Conservation (phyloP, 768 basidiomycete genomes). For the Galerina sulciceps region DNA sequence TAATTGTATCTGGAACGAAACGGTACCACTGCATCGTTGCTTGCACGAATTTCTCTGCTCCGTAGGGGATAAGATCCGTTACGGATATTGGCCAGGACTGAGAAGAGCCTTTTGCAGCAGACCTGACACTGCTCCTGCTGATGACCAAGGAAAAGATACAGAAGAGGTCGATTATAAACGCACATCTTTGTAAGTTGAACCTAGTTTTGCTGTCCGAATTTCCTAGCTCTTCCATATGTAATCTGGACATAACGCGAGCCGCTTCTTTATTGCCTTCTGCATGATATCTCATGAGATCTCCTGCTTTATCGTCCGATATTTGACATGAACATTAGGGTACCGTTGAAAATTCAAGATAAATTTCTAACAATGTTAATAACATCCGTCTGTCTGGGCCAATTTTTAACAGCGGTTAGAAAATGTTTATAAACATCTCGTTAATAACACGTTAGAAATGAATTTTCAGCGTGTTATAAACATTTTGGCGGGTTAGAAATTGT, state of each 20-base stretch:
- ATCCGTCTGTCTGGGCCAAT: too few relatives aligned
- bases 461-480: too few relatives aligned
- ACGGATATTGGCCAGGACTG: background rate
- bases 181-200: background rate
- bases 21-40: constrained; percentile 9
- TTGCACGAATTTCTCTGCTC: constrained; percentile 6
- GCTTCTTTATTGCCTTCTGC: background rate
- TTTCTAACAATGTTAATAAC: too few relatives aligned
- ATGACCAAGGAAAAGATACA: background rate
- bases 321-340: too few relatives aligned
- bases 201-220: background rate
- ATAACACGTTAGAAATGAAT: too few relatives aligned
- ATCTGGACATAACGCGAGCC: background rate
- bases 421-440: too few relatives aligned
- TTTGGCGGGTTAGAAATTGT: too few relatives aligned
- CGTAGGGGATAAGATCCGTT: constrained; percentile 3
- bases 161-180: background rate
- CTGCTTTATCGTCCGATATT: background rate
- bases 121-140: background rate
- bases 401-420: too few relatives aligned
- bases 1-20: constrained; percentile 1
- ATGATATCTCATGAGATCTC: background rate
- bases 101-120: constrained; percentile 5
- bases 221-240: background rate
- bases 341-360: too few relatives aligned